A percentile compares a stretch with the other conserved stretches of the same genome.
phyloP scores from a whole-genome alignment of 2,329 filamentous ascomycete species.

The Pyrenophora tritici-repentis region DNA sequence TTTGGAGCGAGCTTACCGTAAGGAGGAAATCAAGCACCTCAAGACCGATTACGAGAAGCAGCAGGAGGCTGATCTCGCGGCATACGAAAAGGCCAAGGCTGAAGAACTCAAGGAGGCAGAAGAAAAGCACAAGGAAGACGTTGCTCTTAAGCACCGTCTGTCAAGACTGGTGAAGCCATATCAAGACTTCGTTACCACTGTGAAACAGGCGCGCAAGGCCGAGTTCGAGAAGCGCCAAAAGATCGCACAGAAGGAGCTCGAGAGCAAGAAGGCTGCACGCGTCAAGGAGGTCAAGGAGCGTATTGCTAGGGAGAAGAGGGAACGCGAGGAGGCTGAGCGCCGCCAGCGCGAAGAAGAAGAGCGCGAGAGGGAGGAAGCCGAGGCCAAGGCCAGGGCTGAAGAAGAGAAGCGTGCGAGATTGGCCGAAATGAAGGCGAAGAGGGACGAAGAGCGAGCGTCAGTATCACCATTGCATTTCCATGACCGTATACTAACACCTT shows the following conservation, averaged over 20 bases:
- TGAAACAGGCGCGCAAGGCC: conserved; percentile 86
- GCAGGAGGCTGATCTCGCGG: conserved; percentile 74
- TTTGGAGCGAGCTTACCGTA: conserved; percentile 92
- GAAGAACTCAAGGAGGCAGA: conserved; percentile 81
- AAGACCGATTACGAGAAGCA: conserved; percentile 83
- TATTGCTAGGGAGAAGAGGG: conserved; percentile 79
- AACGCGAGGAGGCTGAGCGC: conserved; percentile 83
- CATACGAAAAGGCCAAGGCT: conserved; percentile 78
- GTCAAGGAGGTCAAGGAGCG: conserved; percentile 87
- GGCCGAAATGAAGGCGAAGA: conserved; percentile 69
- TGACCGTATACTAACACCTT: conserved; percentile 42
- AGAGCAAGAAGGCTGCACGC: conserved; percentile 85
- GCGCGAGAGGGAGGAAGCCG: conserved; percentile 77
- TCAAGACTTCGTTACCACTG: conserved; percentile 78
- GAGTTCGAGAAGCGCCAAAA: conserved; percentile 95
- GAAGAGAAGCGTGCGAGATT: conserved; percentile 78
- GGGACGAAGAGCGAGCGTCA: conserved; percentile 64
- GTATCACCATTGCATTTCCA: conserved; percentile 33
- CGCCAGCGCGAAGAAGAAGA: conserved; percentile 83
- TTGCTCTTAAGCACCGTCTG: conserved; percentile 92
- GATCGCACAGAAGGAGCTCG: conserved; percentile 88
- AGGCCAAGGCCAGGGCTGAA: conserved; percentile 78
- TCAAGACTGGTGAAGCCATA: conserved; percentile 82
- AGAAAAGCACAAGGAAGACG: conserved; percentile 86
- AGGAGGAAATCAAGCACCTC: conserved; percentile 93